Percentiles rank a stretch among this genome's conserved stretches.
Evolutionary conservation across 345 rosid species (phyloP).

Genomic region (Stellera chamaejasme): DNA sequence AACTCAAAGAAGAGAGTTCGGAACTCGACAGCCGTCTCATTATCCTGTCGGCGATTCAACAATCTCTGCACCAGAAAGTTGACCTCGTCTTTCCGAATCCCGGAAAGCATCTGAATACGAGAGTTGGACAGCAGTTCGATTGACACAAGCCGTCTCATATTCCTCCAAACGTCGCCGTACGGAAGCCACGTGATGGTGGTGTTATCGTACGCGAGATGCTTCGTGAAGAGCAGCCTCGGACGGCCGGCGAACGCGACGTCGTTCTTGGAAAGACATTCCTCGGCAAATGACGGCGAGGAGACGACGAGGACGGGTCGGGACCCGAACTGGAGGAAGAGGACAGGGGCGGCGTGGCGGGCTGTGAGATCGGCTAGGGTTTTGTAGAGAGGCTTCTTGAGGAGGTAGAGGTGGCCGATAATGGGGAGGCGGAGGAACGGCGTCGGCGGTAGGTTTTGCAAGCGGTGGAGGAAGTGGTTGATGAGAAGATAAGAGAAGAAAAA

Average conservation of each 20-base stretch:
- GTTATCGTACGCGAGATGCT: slow-evolving; percentile 13
- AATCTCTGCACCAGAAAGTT: neutral
- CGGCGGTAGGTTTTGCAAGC: slow-evolving; percentile 32
- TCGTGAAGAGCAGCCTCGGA: slow-evolving; percentile 13
- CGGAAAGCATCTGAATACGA: slow-evolving; percentile 4
- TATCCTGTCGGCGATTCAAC: too few relatives aligned
- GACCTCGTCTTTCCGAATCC: neutral
- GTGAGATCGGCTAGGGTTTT: slow-evolving; percentile 19
- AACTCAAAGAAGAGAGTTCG: too few relatives aligned
- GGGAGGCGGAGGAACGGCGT: slow-evolving; percentile 35
- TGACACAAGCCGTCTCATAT: slow-evolving; percentile 17
- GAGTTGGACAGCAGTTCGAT: slow-evolving; percentile 17
- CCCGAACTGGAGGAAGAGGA: slow-evolving; percentile 28
- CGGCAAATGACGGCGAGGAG: slow-evolving; percentile 28
- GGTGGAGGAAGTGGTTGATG: slow-evolving; percentile 15
- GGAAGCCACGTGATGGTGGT: slow-evolving; percentile 3
- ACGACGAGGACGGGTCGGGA: slow-evolving; percentile 25
- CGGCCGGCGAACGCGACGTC: slow-evolving; percentile 24
- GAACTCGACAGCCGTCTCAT: too few relatives aligned
- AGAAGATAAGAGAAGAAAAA: slow-evolving; percentile 11
- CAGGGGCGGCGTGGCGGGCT: slow-evolving; percentile 14
- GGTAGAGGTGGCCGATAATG: slow-evolving; percentile 40
- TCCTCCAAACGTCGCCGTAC: slow-evolving; percentile 19
- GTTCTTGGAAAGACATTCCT: slow-evolving; percentile 29
- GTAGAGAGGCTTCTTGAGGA: slow-evolving; percentile 32